These are phyloP conservation scores for Kernera saxatilis DNA, from an alignment of 345 rosid genomes.

Conservation along the genomic window DNA sequence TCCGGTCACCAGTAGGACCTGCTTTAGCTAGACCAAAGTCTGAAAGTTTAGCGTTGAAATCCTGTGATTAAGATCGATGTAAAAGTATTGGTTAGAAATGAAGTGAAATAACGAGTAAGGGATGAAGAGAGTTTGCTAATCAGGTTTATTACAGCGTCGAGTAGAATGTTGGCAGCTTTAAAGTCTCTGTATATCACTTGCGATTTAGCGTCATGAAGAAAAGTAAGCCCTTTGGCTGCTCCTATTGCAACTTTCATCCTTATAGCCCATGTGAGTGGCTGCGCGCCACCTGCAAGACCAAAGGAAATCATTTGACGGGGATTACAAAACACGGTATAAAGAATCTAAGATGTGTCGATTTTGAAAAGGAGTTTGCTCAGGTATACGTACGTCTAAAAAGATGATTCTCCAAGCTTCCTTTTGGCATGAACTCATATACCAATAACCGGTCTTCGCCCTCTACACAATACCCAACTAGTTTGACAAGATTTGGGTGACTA, in stretches of 20 bases:
- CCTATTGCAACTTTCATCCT: slow-evolving; percentile 93
- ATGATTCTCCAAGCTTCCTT: slow-evolving; percentile 97
- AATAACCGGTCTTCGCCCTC: slow-evolving; percentile 82
- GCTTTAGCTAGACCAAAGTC: slow-evolving; percentile 98
- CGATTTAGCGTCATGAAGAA: slow-evolving; percentile 85
- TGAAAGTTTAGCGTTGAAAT: slow-evolving; percentile 80
- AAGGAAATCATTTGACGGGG: neutral
- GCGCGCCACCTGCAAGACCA: slow-evolving; percentile 59
- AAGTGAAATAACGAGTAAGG: neutral
- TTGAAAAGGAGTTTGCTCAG: neutral
- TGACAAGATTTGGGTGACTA: slow-evolving; percentile 86
- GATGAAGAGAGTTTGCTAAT: neutral
- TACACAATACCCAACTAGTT: slow-evolving; percentile 77
- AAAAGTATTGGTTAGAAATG: neutral
- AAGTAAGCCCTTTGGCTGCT: slow-evolving; percentile 91
- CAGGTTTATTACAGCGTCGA: slow-evolving; percentile 59
- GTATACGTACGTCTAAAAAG: slow-evolving; percentile 34
- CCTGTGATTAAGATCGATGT: slow-evolving; percentile 41
- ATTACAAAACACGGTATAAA: neutral
- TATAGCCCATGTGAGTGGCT: slow-evolving; percentile 86
- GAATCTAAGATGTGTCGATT: neutral
- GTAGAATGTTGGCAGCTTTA: slow-evolving; percentile 92
- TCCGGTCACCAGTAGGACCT: slow-evolving; percentile 94
- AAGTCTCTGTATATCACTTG: slow-evolving; percentile 97
- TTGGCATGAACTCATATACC: slow-evolving; percentile 93